Percentiles rank a stretch among this genome's conserved stretches.
Evolutionary conservation across 2,329 filamentous ascomycete genomes (phyloP).

Genomic region (Pseudogymnoascus sp.): DNA sequence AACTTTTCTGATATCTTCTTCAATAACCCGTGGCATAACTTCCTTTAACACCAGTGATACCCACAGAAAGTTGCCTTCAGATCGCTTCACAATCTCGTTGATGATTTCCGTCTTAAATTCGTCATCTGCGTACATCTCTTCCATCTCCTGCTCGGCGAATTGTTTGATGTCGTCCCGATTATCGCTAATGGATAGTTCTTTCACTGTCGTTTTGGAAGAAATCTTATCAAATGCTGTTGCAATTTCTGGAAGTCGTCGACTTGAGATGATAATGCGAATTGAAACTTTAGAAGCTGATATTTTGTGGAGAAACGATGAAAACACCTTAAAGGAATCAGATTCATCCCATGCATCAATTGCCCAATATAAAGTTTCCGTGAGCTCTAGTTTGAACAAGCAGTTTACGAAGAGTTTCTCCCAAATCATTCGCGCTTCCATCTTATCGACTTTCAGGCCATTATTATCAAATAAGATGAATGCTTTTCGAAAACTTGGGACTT

Average conservation of each 20-base stretch:
- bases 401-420: slow-evolving; percentile 17
- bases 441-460: slow-evolving; percentile 12
- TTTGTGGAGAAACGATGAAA: background rate
- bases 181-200: background rate
- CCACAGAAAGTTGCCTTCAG: slow-evolving; percentile 16
- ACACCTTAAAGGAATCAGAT: slow-evolving; percentile 3
- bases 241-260: slow-evolving; percentile 5
- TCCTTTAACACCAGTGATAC: slow-evolving; percentile 9
- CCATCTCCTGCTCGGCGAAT: slow-evolving; percentile 9
- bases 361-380: background rate
- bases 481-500: slow-evolving; percentile 14
- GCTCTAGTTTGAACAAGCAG: slow-evolving; percentile 13
- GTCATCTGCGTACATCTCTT: background rate
- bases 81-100: background rate
- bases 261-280: background rate
- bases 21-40: slow-evolving; percentile 1
- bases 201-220: background rate
- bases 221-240: slow-evolving; percentile 5
- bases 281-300: background rate
- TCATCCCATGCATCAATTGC: slow-evolving; percentile 21
- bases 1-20: slow-evolving; percentile 14
- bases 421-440: slow-evolving; percentile 12
- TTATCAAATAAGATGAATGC: background rate
- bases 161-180: background rate
- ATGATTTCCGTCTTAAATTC: slow-evolving; percentile 7